Percentiles rank a stretch among this genome's conserved stretches.
phyloP scores from a whole-genome alignment of 2,329 filamentous ascomycete genomes.

The Podosphaera aphanis region DNA sequence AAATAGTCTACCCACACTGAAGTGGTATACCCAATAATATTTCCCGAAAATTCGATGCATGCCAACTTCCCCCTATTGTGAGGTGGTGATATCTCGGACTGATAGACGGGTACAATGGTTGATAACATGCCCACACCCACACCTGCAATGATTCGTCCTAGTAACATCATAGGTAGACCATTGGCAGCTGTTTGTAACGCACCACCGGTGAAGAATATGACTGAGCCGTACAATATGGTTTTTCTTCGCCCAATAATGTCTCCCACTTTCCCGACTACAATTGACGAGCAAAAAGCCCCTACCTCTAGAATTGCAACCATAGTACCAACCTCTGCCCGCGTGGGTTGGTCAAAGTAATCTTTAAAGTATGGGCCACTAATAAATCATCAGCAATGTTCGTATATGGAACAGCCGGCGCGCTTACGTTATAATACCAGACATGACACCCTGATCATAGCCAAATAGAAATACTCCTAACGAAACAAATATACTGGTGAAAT shows the following conservation, averaged over 20 bases:
- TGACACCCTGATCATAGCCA: slow-evolving; percentile 75
- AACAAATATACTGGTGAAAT: slow-evolving; percentile 84
- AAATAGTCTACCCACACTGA: slow-evolving; percentile 99
- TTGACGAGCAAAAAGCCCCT: slow-evolving; percentile 73
- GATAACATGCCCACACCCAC: slow-evolving; percentile 72
- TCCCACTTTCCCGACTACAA: slow-evolving; percentile 68
- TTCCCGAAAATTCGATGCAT: slow-evolving; percentile 94
- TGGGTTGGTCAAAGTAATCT: slow-evolving; percentile 78
- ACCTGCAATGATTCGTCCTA: slow-evolving; percentile 64
- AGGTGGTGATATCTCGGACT: slow-evolving; percentile 85
- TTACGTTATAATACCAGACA: slow-evolving; percentile 52
- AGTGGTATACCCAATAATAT: slow-evolving; percentile 84
- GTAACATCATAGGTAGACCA: slow-evolving; percentile 73
- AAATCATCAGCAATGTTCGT: slow-evolving; percentile 5
- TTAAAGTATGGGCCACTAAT: slow-evolving; percentile 63
- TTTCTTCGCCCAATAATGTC: slow-evolving; percentile 74
- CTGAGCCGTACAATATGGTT: slow-evolving; percentile 83
- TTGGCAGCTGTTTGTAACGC: slow-evolving; percentile 62
- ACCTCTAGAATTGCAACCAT: slow-evolving; percentile 96
- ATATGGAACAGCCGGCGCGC: slow-evolving; percentile 7
- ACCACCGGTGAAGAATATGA: slow-evolving; percentile 68
- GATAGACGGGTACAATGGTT: slow-evolving; percentile 80
- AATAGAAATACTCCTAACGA: slow-evolving; percentile 73
- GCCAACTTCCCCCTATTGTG: slow-evolving; percentile 90
- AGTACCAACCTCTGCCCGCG: slow-evolving; percentile 68